A percentile compares a stretch with the other conserved stretches of the same genome.
Evolutionary conservation across 2,329 filamentous ascomycete genomes (phyloP).

Genomic region (Pyrenochaeta sp.): DNA sequence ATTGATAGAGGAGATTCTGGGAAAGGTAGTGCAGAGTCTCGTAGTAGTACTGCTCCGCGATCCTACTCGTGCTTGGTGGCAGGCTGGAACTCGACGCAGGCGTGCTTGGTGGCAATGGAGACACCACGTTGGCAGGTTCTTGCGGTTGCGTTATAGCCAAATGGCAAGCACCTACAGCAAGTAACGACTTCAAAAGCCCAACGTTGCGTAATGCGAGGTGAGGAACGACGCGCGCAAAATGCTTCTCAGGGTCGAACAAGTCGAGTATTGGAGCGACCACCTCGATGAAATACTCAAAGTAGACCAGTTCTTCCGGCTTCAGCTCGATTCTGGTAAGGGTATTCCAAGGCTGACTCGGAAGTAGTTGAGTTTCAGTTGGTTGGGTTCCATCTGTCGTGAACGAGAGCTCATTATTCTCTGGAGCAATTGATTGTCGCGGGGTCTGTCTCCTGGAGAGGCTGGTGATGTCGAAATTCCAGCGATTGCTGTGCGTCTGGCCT

Average conservation of each 20-base stretch:
- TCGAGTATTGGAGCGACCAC: constrained; percentile 51
- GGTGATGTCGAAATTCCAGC: constrained; percentile 51
- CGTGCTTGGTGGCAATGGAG: constrained; percentile 31
- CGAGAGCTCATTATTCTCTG: constrained; percentile 25
- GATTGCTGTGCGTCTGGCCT: constrained; percentile 38
- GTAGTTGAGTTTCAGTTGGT: constrained; percentile 8
- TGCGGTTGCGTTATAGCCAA: constrained; percentile 49
- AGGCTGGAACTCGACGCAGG: constrained; percentile 20
- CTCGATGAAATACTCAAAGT: constrained; percentile 51
- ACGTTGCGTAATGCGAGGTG: constrained; percentile 59
- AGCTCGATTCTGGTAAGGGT: constrained; percentile 31
- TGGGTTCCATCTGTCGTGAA: constrained; percentile 9
- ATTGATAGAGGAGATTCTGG: constrained; percentile 64
- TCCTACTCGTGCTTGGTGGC: constrained; percentile 42
- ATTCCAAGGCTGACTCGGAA: constrained; percentile 32
- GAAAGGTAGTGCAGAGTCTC: constrained; percentile 69
- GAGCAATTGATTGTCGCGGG: constrained; percentile 29
- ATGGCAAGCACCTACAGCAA: constrained; percentile 63
- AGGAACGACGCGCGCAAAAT: constrained; percentile 44
- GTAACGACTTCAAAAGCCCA: constrained; percentile 64
- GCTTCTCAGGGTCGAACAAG: constrained; percentile 52
- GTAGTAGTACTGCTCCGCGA: constrained; percentile 63
- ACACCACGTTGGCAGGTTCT: constrained; percentile 29
- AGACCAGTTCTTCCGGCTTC: constrained; percentile 44
- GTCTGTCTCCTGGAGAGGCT: constrained; percentile 53